Base-by-base conservation (phyloP, 306 rosid species). In the Cicer judaicum region DNA sequence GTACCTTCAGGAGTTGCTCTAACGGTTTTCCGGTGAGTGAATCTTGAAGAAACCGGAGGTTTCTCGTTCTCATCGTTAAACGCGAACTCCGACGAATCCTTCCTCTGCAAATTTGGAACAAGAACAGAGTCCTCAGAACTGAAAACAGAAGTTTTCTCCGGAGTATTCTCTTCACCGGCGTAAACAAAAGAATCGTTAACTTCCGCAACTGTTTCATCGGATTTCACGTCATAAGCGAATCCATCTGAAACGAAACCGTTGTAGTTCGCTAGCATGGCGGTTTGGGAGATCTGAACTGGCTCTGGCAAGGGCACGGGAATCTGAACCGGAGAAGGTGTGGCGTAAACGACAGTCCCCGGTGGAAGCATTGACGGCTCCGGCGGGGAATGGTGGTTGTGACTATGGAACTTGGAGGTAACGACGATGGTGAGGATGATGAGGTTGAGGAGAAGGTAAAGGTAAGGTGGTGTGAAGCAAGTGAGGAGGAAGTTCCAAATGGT, bases 351-450 rank as follows among this genome's bases (percentile, higher is more conserved):
- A 8, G 80, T 16, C 8, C 70, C 69, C 1, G 79, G 24, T 7
- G 66, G 76, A 9, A 57, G 78, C 46, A 29, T 29, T 24, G 34
- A 24, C 4, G 10, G 59, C 10, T 68, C 67, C 1, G 73, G 80
- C 13, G 79, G 54, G 4, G 73, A 40, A 66, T 67, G 62, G 3
- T 64, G 70, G 39, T 89, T 0, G 0, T 64, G 49, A 3, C 43
- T 61, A 13, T 87, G 89, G 75, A 89, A 81, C 78, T 87, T 94
- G 34, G 96, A 91, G 16, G 94, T 84, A 11, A 89, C 92, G 49
- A 91, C 80, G 83, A 94, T 89, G 87, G 85, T 79, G 89, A 91
- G 85, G 84, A 94, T 91, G 85, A 94, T 94, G 83, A 78, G 80
- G 74, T 94, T 91, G 76, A 91, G 78, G 59, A 94, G 65, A 49